Percentiles rank a stretch among this genome's conserved stretches.
Conservation (phyloP, 768 basidiomycete species). For the Wakefieldia striispora region DNA sequence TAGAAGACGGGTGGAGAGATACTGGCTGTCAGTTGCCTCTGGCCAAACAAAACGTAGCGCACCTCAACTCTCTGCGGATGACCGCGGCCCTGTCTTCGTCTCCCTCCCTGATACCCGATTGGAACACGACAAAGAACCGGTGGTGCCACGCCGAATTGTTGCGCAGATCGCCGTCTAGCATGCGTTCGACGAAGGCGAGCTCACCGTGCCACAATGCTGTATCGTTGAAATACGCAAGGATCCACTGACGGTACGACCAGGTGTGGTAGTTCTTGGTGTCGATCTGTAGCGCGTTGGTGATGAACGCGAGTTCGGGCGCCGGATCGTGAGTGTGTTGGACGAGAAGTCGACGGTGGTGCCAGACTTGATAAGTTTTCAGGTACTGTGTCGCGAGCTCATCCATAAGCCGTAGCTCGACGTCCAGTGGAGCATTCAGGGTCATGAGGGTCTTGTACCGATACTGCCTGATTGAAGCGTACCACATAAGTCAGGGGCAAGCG, state of each 20-base stretch:
- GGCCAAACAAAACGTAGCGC: conserved; percentile 30
- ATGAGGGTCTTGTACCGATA: conserved; percentile 89
- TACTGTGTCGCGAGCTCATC: conserved; percentile 80
- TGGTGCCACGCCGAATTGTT: conserved; percentile 99
- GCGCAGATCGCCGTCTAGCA: conserved; percentile 74
- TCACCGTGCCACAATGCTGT: conserved; percentile 71
- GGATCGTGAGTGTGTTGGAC: conserved; percentile 55
- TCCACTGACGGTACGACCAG: conserved; percentile 97
- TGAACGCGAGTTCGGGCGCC: conserved; percentile 74
- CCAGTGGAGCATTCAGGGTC: conserved; percentile 60
- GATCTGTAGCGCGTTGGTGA: conserved; percentile 62
- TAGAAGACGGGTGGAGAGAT: conserved; percentile 26
- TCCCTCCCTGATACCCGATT: conserved; percentile 58
- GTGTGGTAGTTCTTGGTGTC: conserved; percentile 99
- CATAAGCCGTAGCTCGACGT: conserved; percentile 80
- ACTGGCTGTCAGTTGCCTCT: too few relatives aligned
- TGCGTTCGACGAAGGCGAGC: conserved; percentile 67
- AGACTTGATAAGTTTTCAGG: conserved; percentile 97
- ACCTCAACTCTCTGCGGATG: conserved; percentile 73
- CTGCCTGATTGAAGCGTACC: conserved; percentile 58
- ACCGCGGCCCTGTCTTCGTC: conserved; percentile 60
- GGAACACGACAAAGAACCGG: conserved; percentile 84
- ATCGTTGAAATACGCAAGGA: conserved; percentile 80
- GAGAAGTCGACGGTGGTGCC: conserved; percentile 87
- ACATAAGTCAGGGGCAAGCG: neutral